Base-by-base conservation (phyloP, 305 asterid species). In the Salvia sclarea region DNA sequence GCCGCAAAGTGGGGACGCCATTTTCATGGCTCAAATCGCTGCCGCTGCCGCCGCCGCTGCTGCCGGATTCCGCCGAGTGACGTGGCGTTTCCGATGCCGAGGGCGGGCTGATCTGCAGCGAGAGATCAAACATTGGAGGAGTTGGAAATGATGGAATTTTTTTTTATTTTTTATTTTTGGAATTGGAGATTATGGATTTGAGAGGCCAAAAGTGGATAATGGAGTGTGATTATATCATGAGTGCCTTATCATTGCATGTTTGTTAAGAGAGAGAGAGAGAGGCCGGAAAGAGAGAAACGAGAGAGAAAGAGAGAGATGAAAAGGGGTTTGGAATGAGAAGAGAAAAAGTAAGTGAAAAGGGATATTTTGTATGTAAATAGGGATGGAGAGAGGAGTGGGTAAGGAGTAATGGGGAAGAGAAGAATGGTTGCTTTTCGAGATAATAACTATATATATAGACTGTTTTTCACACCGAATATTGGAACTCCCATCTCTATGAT, bases 21-120 rank as follows among this genome's bases (percentile, higher is more conserved):
- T 81, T 74, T 43, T 84, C 93, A 20, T 81, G 88, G 82, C 86
- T 90, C 70, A 88, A 73, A 75, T 83, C 95, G 74, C 95, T 90
- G 8, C 87, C 84, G 18, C n/a, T n/a, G n/a, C n/a, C n/a, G n/a
- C n/a, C n/a, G n/a, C n/a, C n/a, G n/a, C n/a, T n/a, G n/a, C n/a
- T n/a, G n/a, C n/a, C n/a, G n/a, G n/a, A n/a, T n/a, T n/a, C n/a
- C n/a, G n/a, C n/a, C n/a, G n/a, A n/a, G n/a, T n/a, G n/a, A 25
- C 31, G 31, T 2, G 31, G 31, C 4, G 31, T 25, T 25, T 30
- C 0, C 16, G 76, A 56, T 2, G 52, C 25, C 6, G 79, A 61
- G 6, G 96, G 92, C 2, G 88, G 90, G 50, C 97, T 81, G 82
- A 88, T 88, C 75, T 91, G 96, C 40, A 91, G 68, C 3, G 95